These are phyloP conservation scores for Hylodesmum podocarpum DNA, from an alignment of 306 rosid species.

Conservation along the genomic window DNA sequence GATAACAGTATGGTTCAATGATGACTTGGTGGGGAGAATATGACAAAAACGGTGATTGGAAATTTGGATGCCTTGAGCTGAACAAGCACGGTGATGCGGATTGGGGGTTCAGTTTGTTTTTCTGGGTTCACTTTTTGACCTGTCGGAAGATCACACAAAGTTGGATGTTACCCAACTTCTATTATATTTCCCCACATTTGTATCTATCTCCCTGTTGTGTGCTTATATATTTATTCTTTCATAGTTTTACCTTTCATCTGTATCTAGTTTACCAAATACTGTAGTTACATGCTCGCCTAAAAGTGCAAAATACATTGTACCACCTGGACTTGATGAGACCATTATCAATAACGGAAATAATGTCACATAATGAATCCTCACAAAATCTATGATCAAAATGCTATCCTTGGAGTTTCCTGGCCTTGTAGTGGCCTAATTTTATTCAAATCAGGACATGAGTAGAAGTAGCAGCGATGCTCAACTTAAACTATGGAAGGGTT, in stretches of 20 bases:
- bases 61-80: background rate
- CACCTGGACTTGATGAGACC: background rate
- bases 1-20: background rate
- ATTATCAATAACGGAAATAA: background rate
- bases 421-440: background rate
- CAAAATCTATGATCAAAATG: background rate
- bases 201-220: background rate
- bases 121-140: constrained; percentile 12
- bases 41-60: background rate
- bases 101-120: background rate
- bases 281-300: background rate
- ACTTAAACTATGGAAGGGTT: background rate
- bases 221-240: background rate
- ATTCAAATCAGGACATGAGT: background rate
- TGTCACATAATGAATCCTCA: background rate
- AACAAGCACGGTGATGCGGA: background rate
- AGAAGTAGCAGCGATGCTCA: background rate
- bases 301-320: background rate
- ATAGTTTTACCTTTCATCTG: background rate
- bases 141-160: constrained; percentile 24
- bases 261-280: background rate
- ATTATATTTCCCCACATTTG: background rate
- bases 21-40: background rate
- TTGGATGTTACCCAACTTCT: background rate
- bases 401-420: background rate